phyloP scores from a whole-genome alignment of 2,329 filamentous ascomycete species.

The Parastagonospora avenae region DNA sequence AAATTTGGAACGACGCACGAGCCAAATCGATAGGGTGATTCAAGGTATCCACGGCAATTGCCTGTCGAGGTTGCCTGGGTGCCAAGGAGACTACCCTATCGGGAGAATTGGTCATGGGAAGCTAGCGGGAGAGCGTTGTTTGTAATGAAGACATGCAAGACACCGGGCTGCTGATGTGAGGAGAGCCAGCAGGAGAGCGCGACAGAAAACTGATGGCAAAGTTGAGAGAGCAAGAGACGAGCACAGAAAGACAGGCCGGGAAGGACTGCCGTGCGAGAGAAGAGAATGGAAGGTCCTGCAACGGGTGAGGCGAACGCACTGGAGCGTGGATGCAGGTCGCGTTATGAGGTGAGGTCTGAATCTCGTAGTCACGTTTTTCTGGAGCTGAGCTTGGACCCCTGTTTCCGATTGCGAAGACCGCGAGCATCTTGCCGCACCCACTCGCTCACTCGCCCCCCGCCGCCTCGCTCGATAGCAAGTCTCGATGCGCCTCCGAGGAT shows the following conservation, averaged over 20 bases:
- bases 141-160: constrained; percentile 10
- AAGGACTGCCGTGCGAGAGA: background rate
- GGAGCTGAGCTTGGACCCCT: constrained; percentile 11
- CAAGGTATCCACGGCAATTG: constrained; percentile 9
- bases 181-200: constrained; percentile 7
- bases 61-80: background rate
- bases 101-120: background rate
- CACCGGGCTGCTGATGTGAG: constrained; percentile 20
- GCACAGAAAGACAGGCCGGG: background rate
- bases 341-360: constrained; percentile 12
- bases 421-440: constrained; percentile 14
- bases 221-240: constrained; percentile 6
- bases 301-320: background rate
- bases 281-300: background rate
- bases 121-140: background rate
- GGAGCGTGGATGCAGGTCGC: constrained; percentile 11
- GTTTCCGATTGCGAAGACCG: too few relatives aligned
- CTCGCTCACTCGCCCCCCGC: constrained; percentile 24
- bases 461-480: constrained; percentile 10
- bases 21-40: constrained; percentile 22
- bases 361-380: constrained; percentile 19
- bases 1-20: constrained; percentile 36
- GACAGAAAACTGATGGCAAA: constrained; percentile 11
- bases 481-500: constrained; percentile 44
- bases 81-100: background rate